Evolutionary conservation across 228 moss, liverwort and hornwort species (phyloP).

Genomic region (Sphagnum fallax): DNA sequence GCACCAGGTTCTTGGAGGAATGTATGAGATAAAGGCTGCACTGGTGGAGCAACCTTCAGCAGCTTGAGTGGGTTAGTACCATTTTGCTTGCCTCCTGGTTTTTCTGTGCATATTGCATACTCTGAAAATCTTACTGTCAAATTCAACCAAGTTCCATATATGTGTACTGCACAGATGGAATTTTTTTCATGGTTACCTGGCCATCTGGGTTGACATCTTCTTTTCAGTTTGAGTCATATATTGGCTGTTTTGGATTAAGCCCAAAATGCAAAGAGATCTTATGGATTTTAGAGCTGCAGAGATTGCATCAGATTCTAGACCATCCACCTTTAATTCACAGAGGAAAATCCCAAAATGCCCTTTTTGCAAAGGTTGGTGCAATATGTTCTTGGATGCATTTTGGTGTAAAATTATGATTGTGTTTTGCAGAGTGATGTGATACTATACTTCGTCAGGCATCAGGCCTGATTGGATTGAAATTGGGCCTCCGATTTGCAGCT

Average conservation of each 20-base stretch:
- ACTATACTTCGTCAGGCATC: constrained; percentile 39
- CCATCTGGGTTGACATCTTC: no score
- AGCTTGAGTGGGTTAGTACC: constrained; percentile 82
- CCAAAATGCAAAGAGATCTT: not conserved
- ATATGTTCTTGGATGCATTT: no score
- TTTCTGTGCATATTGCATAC: no score
- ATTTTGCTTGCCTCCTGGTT: no score
- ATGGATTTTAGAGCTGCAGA: constrained; percentile 6
- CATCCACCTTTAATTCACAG: no score
- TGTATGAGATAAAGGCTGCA: constrained; percentile 68
- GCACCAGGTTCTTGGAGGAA: constrained; percentile 67
- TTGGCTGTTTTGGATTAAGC: not conserved
- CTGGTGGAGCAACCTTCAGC: constrained; percentile 88
- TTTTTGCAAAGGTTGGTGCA: no score
- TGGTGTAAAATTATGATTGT: not conserved
- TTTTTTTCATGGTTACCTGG: no score
- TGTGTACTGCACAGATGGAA: not conserved
- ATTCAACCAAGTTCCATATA: not conserved
- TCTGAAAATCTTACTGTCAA: no score
- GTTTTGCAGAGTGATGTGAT: constrained; percentile 39
- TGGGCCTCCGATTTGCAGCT: constrained; percentile 37
- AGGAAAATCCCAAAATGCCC: no score
- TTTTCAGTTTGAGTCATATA: not conserved
- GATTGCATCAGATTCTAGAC: constrained; percentile 1
- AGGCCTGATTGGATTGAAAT: constrained; percentile 42